Evolutionary conservation across 768 basidiomycete genomes (phyloP), one percentile per base, ranked within the genome.

Genomic region (Serendipita sp.): DNA sequence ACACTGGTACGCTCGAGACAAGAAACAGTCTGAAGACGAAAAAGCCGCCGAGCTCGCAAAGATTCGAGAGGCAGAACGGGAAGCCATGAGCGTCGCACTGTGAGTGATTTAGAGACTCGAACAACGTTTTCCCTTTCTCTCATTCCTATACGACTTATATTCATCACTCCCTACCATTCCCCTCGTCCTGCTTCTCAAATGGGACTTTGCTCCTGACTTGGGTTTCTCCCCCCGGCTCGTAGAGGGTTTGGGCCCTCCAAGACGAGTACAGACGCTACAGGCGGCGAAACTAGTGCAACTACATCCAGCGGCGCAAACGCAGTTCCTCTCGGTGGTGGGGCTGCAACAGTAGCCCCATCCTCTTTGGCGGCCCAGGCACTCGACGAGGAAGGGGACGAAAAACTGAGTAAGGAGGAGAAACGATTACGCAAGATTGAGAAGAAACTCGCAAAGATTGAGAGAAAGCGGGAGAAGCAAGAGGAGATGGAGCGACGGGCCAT

Each of bases 1-100:
- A 16, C 93, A 95, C 69, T 98, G 94, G 94, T 98, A 95, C 70
- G 81, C 76, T 68, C 83, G 93, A 30, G 90, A 92, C 3, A 28
- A 65, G 34, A 68, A 70, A 1, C 65, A 68, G 14, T 67, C 67
- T 2, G 81, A 81, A 14, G 71, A 71, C 11, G 82, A 82, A 65
- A 76, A 81, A 62, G 68, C 61, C 0, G 90, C 86, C 65, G 94
- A 97, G 75, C 85, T 96, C 33, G 75, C 81, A 62, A 81, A 79
- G 68, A 71, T 96, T 66, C 95, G 96, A 71, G 87, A 92, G 69
- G 79, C 85, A 16, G 94, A 97, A 70, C 89, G 87, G 24, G 91
- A 96, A 63, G 93, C 92, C 0, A 74, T 97, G 60, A 76, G 87
- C 16, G 80, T 83, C 28, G 91, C 89, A 44, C 74, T 97, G 86